Conservation (phyloP, 2,329 filamentous ascomycete genomes). For the Elsinoe batatas region DNA sequence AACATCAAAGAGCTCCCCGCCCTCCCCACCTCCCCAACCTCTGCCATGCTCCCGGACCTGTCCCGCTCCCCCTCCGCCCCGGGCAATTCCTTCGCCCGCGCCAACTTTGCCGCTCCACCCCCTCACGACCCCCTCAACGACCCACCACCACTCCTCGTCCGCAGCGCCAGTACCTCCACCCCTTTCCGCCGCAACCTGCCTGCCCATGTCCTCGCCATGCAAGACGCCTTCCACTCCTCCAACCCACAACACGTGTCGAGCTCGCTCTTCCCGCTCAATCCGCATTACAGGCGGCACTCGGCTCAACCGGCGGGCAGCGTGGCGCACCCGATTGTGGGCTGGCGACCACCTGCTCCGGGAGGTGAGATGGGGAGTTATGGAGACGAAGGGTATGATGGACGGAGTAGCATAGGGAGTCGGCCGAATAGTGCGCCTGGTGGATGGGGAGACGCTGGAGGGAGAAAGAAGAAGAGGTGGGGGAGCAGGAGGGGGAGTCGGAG, state of each 20-base stretch:
- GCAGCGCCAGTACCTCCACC: constrained; percentile 1
- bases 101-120: neutral
- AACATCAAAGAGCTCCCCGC: neutral
- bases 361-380: neutral
- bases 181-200: constrained; percentile 3
- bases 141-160: constrained; percentile 5
- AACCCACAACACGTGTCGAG: constrained; percentile 17
- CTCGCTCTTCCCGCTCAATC: constrained; percentile 22
- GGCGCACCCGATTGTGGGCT: constrained; percentile 26
- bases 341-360: constrained; percentile 25
- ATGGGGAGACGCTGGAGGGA: neutral
- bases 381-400: neutral
- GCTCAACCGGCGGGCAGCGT: constrained; percentile 19
- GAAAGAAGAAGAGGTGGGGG: constrained; percentile 8
- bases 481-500: neutral
- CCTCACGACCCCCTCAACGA: constrained; percentile 5
- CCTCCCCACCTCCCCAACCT: neutral
- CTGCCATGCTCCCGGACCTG: neutral
- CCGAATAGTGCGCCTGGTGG: constrained; percentile 5
- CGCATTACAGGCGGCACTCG: constrained; percentile 16
- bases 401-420: neutral
- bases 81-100: constrained; percentile 1
- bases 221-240: constrained; percentile 14
- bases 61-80: constrained; percentile 2
- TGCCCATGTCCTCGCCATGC: constrained; percentile 14